Evolutionary conservation across 192 early-diverging fungal genomes (phyloP), one percentile per base, ranked within the genome.

Genomic region (Helicostylum pulchrum): DNA sequence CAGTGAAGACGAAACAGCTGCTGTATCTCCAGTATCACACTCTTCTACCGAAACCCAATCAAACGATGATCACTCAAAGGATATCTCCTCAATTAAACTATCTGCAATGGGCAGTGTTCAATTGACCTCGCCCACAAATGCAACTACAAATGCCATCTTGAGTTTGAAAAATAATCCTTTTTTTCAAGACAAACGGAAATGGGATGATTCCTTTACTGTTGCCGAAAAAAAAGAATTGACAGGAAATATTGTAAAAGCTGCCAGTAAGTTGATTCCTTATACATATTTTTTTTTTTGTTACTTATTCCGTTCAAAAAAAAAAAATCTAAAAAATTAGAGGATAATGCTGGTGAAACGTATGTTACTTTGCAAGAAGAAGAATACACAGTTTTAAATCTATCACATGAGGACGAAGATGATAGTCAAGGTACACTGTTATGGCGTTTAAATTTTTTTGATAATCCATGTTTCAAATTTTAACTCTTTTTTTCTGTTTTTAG

Each of bases 201-300:
- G 60, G 60, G 47, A 62, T 11, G 60, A 62, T 17, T 62, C 60
- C 4, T 62, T 62, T 34, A 62, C 60, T 12, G 17, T 50, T 34
- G 60, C 45, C 8, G 60, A 62, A 15, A 47, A 49, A 19, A n/a
- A 48, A 19, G 60, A 49, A 20, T 47, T 49, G 17, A 50, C 23
- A 12, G 45, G 46, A 47, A 62, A 62, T 17, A 62, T 62, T 11
- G 45, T 49, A 34, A 62, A 62, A 49, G 60, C 60, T 14, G 30
- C 60, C 10, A 47, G 60, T 49, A 50, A 47, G 60, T 62, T 10
- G n/a, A 12, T 34, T 42, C 11, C 3, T 58, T 14, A 0, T 21
- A 21, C 39, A n/a, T 56, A 32, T 9, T 17, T 14, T n/a, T 3
- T n/a, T 12, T 32, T 6, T 34, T 32, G 12, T 4, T 43, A 1